phyloP scores from a whole-genome alignment of 1,284 basidiomycete species.

The Somion occarium region DNA sequence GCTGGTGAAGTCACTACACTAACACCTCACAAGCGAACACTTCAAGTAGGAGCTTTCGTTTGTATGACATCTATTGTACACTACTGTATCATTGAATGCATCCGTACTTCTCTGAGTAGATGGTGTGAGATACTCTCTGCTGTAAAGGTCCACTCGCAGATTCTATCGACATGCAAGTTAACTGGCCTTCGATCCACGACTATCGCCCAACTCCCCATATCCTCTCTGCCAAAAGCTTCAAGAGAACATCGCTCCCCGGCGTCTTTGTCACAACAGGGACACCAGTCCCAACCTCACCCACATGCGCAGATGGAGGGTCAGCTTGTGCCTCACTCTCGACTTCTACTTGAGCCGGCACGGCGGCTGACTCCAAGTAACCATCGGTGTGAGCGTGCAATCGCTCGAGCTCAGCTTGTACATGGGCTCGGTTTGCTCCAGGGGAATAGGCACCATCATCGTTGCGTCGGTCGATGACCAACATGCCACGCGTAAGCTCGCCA shows the following conservation, averaged over 20 bases:
- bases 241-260: slow-evolving; percentile 48
- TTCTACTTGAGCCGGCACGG: slow-evolving; percentile 49
- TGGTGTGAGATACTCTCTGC: background rate
- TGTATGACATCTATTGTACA: background rate
- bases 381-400: slow-evolving; percentile 29
- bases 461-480: slow-evolving; percentile 70
- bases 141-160: background rate
- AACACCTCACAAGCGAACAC: background rate
- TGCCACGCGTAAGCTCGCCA: slow-evolving; percentile 63
- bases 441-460: slow-evolving; percentile 55
- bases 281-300: slow-evolving; percentile 25
- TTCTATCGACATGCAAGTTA: background rate
- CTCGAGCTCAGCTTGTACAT: slow-evolving; percentile 51
- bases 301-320: slow-evolving; percentile 11
- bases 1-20: background rate
- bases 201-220: slow-evolving; percentile 47
- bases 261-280: slow-evolving; percentile 52
- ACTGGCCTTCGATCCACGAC: background rate
- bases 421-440: slow-evolving; percentile 56
- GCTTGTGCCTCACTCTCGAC: slow-evolving; percentile 31
- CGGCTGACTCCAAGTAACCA: slow-evolving; percentile 42
- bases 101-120: background rate
- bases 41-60: background rate
- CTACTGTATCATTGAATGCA: background rate
- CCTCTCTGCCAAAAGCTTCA: slow-evolving; percentile 44